Conservation (phyloP, 2,329 filamentous ascomycete species). For the Cladosporium sphaerospermum region DNA sequence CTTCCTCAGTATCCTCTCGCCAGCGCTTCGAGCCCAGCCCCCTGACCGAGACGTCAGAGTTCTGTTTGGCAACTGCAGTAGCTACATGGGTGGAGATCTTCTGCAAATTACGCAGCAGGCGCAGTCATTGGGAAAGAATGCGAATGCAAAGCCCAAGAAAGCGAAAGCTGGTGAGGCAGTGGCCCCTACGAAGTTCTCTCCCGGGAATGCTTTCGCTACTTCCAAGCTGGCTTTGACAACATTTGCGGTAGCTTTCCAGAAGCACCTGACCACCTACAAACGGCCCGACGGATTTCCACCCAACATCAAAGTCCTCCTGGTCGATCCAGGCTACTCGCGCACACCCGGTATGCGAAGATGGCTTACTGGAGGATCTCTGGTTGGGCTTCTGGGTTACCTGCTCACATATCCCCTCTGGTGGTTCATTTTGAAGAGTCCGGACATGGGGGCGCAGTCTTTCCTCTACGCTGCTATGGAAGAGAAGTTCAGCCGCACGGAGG, state of each 20-base stretch:
- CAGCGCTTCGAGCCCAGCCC: slow-evolving; percentile 83
- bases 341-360: slow-evolving; percentile 85
- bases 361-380: slow-evolving; percentile 76
- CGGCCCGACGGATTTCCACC: slow-evolving; percentile 76
- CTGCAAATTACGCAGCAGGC: slow-evolving; percentile 46
- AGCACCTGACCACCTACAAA: slow-evolving; percentile 78
- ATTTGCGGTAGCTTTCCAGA: slow-evolving; percentile 86
- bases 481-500: slow-evolving; percentile 56
- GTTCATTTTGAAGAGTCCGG: slow-evolving; percentile 78
- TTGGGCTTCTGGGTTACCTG: slow-evolving; percentile 72
- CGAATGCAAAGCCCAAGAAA: slow-evolving; percentile 53
- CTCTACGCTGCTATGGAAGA: slow-evolving; percentile 81
- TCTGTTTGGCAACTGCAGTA: slow-evolving; percentile 77
- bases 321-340: slow-evolving; percentile 77
- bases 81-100: slow-evolving; percentile 74
- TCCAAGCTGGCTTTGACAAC: slow-evolving; percentile 71
- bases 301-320: slow-evolving; percentile 76
- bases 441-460: slow-evolving; percentile 80
- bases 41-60: slow-evolving; percentile 89
- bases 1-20: slow-evolving; percentile 81
- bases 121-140: slow-evolving; percentile 41
- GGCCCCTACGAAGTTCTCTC: slow-evolving; percentile 34
- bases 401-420: slow-evolving; percentile 74
- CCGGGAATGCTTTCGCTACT: slow-evolving; percentile 42
- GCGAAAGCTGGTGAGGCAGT: slow-evolving; percentile 13